phyloP scores from a whole-genome alignment of 2,329 filamentous ascomycete genomes.

The Fusarium lyarnte region DNA sequence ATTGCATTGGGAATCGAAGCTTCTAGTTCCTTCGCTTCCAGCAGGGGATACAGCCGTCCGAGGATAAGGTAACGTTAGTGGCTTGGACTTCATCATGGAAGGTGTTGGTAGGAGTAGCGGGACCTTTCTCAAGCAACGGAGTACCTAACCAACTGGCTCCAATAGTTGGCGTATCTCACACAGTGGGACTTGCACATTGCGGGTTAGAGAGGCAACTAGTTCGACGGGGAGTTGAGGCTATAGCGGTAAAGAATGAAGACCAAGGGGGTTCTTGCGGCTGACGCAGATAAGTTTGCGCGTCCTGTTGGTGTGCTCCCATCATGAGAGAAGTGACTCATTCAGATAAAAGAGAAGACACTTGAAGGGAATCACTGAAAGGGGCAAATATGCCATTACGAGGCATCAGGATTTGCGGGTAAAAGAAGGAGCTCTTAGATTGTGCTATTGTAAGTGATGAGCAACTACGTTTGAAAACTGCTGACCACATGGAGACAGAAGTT shows the following conservation, averaged over 20 bases:
- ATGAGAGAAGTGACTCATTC: not conserved
- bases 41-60: not conserved
- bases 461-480: conserved; percentile 5
- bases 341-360: not conserved
- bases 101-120: not conserved
- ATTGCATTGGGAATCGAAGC: not conserved
- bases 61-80: not conserved
- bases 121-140: not conserved
- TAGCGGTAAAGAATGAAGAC: not conserved
- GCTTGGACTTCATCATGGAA: not conserved
- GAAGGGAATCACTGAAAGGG: not conserved
- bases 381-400: not conserved
- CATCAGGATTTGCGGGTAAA: not conserved
- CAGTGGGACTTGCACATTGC: conserved; percentile 7
- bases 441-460: not conserved
- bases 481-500: not conserved
- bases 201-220: not conserved
- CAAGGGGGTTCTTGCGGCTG: not conserved
- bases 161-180: conserved; percentile 1
- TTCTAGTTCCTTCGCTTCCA: not conserved
- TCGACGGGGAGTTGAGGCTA: not conserved
- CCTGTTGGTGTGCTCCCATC: not conserved
- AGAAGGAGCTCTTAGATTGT: not conserved
- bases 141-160: not conserved
- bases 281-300: not conserved